A percentile compares a stretch with the other conserved stretches of the same genome.
Evolutionary conservation across 2,329 filamentous ascomycete genomes (phyloP).

Genomic region (Fusarium sublunatum): DNA sequence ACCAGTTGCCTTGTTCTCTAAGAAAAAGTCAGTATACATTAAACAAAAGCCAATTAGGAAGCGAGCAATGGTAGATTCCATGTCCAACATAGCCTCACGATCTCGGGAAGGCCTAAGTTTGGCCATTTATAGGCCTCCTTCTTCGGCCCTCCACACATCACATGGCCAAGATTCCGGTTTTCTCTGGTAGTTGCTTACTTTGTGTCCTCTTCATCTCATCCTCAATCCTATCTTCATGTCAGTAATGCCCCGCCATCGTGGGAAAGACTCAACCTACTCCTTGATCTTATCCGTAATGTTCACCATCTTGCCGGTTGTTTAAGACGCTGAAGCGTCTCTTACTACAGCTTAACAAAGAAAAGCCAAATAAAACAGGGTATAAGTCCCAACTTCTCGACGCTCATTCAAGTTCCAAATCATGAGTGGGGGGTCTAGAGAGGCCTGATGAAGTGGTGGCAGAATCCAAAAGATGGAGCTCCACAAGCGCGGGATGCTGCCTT

Average conservation of each 20-base stretch:
- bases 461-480: constrained; percentile 35
- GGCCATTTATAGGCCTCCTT: not conserved
- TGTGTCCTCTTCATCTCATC: constrained; percentile 99
- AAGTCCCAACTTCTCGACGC: constrained; percentile 21
- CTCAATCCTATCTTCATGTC: constrained; percentile 80
- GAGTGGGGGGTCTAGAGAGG: constrained; percentile 47
- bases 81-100: not conserved
- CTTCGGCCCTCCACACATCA: not conserved
- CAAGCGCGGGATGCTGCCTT: constrained; percentile 26
- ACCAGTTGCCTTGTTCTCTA: constrained; percentile 99
- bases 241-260: constrained; percentile 33
- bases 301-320: constrained; percentile 75
- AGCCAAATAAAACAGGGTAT: constrained; percentile 19
- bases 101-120: not conserved
- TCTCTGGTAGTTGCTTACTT: constrained; percentile 69
- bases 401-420: constrained; percentile 39
- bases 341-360: constrained; percentile 20
- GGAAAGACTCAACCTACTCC: constrained; percentile 71
- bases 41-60: not conserved
- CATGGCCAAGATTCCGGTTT: not conserved
- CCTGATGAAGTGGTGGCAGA: constrained; percentile 46
- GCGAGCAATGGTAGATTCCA: not conserved
- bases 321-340: constrained; percentile 40
- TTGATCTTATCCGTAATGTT: constrained; percentile 99
- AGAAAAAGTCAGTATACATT: constrained; percentile 13